Evolutionary conservation across 495 filamentous ascomycete species (phyloP).

Genomic region (Stereocaulon alpinum): DNA sequence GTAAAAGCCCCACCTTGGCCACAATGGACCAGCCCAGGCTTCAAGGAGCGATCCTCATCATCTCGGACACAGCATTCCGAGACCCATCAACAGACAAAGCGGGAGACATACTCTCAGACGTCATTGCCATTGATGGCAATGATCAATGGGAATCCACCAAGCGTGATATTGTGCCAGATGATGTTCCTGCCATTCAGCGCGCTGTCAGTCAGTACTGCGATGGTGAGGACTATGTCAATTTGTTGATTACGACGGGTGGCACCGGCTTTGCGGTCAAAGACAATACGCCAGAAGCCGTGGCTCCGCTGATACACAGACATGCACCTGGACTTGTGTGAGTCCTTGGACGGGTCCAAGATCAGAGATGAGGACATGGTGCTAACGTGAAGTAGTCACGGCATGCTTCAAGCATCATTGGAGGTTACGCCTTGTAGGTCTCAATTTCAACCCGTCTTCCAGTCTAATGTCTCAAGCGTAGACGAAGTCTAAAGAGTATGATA

Average conservation of each 20-base stretch:
- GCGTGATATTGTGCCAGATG: constrained; percentile 72
- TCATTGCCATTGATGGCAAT: constrained; percentile 53
- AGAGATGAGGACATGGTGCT: constrained; percentile 18
- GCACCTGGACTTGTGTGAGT: constrained; percentile 79
- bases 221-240: constrained; percentile 47
- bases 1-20: not conserved
- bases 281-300: constrained; percentile 81
- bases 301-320: constrained; percentile 70
- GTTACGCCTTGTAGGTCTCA: constrained; percentile 74
- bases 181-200: constrained; percentile 60
- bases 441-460: not conserved
- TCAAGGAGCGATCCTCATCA: constrained; percentile 66
- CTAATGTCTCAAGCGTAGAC: not conserved
- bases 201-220: constrained; percentile 58
- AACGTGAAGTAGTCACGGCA: constrained; percentile 59
- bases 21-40: constrained; percentile 34
- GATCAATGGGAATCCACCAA: constrained; percentile 58
- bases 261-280: constrained; percentile 91
- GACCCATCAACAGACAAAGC: constrained; percentile 74
- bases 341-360: not conserved
- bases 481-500: rapidly evolving
- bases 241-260: constrained; percentile 82
- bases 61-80: constrained; percentile 85
- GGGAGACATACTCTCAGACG: constrained; percentile 48
- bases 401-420: constrained; percentile 74